These are phyloP conservation scores for Rubia balearica DNA, from an alignment of 305 asterid species.

Conservation along the genomic window DNA sequence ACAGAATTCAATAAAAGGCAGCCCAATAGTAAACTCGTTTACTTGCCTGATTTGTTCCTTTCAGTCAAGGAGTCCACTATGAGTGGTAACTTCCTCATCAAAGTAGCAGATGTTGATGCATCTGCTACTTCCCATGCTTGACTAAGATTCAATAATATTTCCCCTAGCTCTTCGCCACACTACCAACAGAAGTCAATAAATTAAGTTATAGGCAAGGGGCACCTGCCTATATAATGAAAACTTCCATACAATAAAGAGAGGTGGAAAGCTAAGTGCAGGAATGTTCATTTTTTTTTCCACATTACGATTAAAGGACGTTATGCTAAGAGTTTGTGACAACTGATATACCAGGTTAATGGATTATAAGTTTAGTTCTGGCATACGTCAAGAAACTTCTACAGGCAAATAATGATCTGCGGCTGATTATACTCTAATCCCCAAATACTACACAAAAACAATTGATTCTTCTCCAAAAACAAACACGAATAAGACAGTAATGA, in stretches of 20 bases:
- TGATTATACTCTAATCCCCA: background rate
- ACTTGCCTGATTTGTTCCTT: slow-evolving; percentile 70
- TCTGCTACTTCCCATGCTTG: slow-evolving; percentile 92
- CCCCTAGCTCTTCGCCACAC: slow-evolving; percentile 89
- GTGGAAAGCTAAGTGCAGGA: background rate
- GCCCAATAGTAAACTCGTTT: slow-evolving; percentile 7
- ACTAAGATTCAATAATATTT: slow-evolving; percentile 52
- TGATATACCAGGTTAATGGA: background rate
- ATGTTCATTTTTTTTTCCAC: background rate
- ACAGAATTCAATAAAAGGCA: slow-evolving; percentile 5
- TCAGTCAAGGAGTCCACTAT: slow-evolving; percentile 37
- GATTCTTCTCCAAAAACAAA: background rate
- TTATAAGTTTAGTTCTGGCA: background rate
- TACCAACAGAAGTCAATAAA: slow-evolving; percentile 21
- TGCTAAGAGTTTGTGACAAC: background rate
- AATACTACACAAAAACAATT: background rate
- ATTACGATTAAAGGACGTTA: background rate
- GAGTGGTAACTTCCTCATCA: slow-evolving; percentile 54
- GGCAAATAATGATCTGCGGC: background rate
- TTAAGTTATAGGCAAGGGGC: slow-evolving; percentile 4
- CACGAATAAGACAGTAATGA: background rate
- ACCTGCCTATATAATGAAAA: background rate
- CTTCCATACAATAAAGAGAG: background rate
- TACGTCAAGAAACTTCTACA: background rate
- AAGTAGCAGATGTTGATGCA: slow-evolving; percentile 50